phyloP scores from a whole-genome alignment of 1,284 basidiomycete species.

The Lentinula novae-zelandiae region DNA sequence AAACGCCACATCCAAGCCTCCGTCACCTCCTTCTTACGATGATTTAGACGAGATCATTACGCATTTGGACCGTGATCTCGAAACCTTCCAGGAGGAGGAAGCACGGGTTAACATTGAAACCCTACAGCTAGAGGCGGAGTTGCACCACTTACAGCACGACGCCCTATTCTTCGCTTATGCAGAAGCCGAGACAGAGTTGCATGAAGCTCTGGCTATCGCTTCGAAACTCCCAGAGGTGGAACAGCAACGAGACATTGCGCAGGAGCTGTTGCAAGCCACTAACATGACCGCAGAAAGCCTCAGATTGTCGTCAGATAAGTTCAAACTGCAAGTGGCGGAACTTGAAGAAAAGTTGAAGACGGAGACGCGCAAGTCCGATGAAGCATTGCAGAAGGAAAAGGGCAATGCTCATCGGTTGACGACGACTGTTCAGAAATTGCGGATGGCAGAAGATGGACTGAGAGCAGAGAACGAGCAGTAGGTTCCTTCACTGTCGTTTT shows the following conservation, averaged over 20 bases:
- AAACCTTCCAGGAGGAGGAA: background rate
- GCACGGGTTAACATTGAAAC: background rate
- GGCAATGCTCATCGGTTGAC: slow-evolving; percentile 45
- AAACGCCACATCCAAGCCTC: slow-evolving; percentile 3
- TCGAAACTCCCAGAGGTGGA: slow-evolving; percentile 13
- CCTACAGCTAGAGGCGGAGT: slow-evolving; percentile 10
- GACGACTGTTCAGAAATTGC: slow-evolving; percentile 45
- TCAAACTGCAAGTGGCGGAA: slow-evolving; percentile 27
- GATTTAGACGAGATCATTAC: background rate
- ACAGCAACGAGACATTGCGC: slow-evolving; percentile 1
- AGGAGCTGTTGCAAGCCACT: slow-evolving; percentile 17
- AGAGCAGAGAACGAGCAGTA: slow-evolving; percentile 61
- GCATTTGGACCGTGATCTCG: background rate
- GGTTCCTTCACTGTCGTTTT: slow-evolving; percentile 21
- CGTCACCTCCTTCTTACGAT: background rate
- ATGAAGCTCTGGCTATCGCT: slow-evolving; percentile 1
- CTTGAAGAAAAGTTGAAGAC: slow-evolving; percentile 27
- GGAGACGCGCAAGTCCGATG: slow-evolving; percentile 23
- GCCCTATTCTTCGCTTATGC: slow-evolving; percentile 8
- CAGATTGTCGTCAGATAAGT: slow-evolving; percentile 21
- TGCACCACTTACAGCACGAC: background rate
- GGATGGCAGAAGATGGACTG: slow-evolving; percentile 60
- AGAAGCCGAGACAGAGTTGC: slow-evolving; percentile 4
- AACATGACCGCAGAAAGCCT: slow-evolving; percentile 27
- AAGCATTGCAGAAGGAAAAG: slow-evolving; percentile 46